A percentile compares a stretch with the other conserved stretches of the same genome.
Evolutionary conservation across 345 rosid species (phyloP).

Genomic region (Camelina laxa): DNA sequence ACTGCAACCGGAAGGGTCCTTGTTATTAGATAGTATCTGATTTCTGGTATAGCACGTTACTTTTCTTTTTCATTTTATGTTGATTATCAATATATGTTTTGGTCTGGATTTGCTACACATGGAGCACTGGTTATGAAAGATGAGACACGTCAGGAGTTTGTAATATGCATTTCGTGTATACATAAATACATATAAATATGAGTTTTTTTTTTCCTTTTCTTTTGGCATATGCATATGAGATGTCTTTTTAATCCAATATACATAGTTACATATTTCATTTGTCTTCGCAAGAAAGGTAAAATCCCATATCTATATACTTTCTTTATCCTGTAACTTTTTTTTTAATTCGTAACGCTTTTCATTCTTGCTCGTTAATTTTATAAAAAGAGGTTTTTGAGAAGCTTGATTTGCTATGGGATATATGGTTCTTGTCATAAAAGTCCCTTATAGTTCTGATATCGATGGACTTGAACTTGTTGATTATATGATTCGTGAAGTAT

Average conservation of each 20-base stretch:
- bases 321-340: not conserved
- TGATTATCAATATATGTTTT: not conserved
- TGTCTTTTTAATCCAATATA: not conserved
- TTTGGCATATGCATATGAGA: not conserved
- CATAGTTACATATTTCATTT: not conserved
- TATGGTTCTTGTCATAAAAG: not conserved
- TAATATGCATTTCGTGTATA: not conserved
- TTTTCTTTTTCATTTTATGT: not conserved
- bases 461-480: constrained; percentile 12
- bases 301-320: constrained; percentile 1
- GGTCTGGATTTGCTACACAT: not conserved
- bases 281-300: not conserved
- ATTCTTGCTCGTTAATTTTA: not conserved
- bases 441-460: not conserved
- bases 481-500: constrained; percentile 10
- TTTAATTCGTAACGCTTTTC: not conserved
- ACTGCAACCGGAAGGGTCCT: constrained; percentile 46
- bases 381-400: not conserved
- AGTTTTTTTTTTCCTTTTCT: too few relatives aligned
- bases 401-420: not conserved
- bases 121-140: not conserved
- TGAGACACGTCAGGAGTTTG: not conserved
- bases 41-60: constrained; percentile 3
- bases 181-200: not conserved
- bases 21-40: constrained; percentile 42